These are phyloP conservation scores for Wickerhamiella sergipiensis DNA, from an alignment of 805 yeast genomes.

Conservation along the genomic window DNA sequence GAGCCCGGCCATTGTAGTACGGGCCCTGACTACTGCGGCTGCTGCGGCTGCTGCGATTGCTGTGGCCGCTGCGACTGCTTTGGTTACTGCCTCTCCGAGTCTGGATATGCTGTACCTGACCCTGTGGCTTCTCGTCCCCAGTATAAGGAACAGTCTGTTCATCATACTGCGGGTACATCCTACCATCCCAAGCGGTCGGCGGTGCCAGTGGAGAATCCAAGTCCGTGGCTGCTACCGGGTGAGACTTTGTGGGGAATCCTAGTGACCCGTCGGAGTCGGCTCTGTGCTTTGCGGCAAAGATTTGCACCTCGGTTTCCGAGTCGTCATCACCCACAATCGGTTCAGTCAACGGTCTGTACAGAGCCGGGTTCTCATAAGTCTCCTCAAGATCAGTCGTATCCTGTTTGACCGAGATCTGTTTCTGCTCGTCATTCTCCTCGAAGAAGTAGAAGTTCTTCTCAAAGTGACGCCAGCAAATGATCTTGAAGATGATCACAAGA, in stretches of 20 bases:
- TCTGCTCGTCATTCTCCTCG: slow-evolving; percentile 3
- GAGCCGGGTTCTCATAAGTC: slow-evolving; percentile 14
- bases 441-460: slow-evolving; percentile 13
- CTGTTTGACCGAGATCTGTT: neutral
- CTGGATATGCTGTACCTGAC: neutral
- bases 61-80: neutral
- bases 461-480: slow-evolving; percentile 8
- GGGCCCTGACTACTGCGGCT: neutral
- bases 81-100: neutral
- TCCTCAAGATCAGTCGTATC: slow-evolving; percentile 5
- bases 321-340: slow-evolving; percentile 8
- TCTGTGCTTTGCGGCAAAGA: neutral
- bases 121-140: neutral
- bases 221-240: neutral
- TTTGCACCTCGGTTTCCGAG: neutral
- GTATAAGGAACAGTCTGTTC: neutral
- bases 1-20: neutral
- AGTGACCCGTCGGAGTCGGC: neutral
- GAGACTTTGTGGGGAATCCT: neutral
- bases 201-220: neutral
- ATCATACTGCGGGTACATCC: neutral
- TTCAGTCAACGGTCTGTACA: slow-evolving; percentile 1
- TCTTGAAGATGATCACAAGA: slow-evolving; percentile 21
- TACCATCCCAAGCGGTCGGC: neutral
- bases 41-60: neutral